Percentiles rank a stretch among this genome's conserved stretches.
These are phyloP conservation scores for Exophiala alcalophila DNA, from an alignment of 2,329 filamentous ascomycete genomes.

Conservation along the genomic window DNA sequence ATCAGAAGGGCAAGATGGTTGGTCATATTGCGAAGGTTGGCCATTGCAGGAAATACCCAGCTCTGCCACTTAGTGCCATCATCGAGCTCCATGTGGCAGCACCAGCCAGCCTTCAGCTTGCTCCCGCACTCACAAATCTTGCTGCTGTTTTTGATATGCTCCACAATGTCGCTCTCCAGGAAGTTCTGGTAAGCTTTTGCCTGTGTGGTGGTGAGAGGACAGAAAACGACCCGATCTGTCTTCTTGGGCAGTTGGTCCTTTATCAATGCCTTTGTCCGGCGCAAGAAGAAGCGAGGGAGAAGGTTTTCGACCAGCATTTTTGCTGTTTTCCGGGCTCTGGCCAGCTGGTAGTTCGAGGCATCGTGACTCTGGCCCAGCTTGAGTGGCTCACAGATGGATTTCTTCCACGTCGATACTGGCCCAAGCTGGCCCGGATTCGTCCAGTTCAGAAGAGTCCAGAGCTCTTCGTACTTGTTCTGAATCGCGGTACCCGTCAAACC, in stretches of 20 bases:
- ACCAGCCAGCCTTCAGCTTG: slow-evolving; percentile 73
- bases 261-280: slow-evolving; percentile 89
- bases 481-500: slow-evolving; percentile 94
- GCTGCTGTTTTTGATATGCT: slow-evolving; percentile 64
- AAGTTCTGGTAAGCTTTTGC: slow-evolving; percentile 78
- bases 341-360: slow-evolving; percentile 78
- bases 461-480: slow-evolving; percentile 95
- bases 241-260: slow-evolving; percentile 92
- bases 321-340: slow-evolving; percentile 75
- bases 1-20: slow-evolving; percentile 91
- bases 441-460: slow-evolving; percentile 97
- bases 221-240: slow-evolving; percentile 91
- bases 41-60: slow-evolving; percentile 80
- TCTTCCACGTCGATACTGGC: slow-evolving; percentile 71
- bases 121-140: slow-evolving; percentile 69
- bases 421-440: slow-evolving; percentile 76
- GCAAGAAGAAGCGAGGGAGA: slow-evolving; percentile 82
- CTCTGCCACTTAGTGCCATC: slow-evolving; percentile 65
- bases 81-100: slow-evolving; percentile 63
- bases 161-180: slow-evolving; percentile 67
- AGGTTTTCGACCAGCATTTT: slow-evolving; percentile 82
- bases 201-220: slow-evolving; percentile 79
- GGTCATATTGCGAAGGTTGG: slow-evolving; percentile 78
- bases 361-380: slow-evolving; percentile 89
- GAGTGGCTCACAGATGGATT: slow-evolving; percentile 72